phyloP scores from a whole-genome alignment of 805 yeast genomes.

The Wickerhamomyces rabaulensis region DNA sequence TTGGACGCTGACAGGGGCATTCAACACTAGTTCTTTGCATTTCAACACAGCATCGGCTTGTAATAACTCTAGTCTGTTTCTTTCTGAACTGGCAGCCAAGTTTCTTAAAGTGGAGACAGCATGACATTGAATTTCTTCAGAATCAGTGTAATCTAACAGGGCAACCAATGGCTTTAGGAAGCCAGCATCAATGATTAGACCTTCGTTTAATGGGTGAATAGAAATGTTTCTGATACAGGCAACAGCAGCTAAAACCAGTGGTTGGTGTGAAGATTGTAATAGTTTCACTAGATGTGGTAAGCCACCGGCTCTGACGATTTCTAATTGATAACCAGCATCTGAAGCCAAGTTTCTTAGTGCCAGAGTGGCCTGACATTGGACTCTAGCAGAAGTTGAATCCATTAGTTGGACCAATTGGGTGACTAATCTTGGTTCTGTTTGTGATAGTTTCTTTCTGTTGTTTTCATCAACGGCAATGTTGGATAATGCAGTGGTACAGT shows the following conservation, averaged over 20 bases:
- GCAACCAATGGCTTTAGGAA: constrained; percentile 87
- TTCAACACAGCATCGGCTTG: constrained; percentile 95
- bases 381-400: constrained; percentile 92
- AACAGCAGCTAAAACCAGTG: constrained; percentile 91
- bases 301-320: constrained; percentile 93
- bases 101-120: constrained; percentile 95
- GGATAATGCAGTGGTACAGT: constrained; percentile 95
- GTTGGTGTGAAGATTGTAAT: constrained; percentile 84
- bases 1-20: constrained; percentile 88
- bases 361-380: constrained; percentile 96
- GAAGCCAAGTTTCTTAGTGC: constrained; percentile 95
- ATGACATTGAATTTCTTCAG: constrained; percentile 97
- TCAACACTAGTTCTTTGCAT: constrained; percentile 80
- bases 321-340: constrained; percentile 92
- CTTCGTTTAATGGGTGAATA: constrained; percentile 94
- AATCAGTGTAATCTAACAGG: constrained; percentile 75
- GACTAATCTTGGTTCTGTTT: constrained; percentile 90
- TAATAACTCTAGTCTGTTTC: constrained; percentile 83
- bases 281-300: constrained; percentile 88
- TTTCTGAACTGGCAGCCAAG: constrained; percentile 92
- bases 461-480: constrained; percentile 95
- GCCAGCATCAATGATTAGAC: constrained; percentile 93
- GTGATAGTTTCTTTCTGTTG: constrained; percentile 81
- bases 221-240: constrained; percentile 98
- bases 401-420: constrained; percentile 81